phyloP scores from a whole-genome alignment of 2,329 filamentous ascomycete species.

The Alternaria triticimaculans region DNA sequence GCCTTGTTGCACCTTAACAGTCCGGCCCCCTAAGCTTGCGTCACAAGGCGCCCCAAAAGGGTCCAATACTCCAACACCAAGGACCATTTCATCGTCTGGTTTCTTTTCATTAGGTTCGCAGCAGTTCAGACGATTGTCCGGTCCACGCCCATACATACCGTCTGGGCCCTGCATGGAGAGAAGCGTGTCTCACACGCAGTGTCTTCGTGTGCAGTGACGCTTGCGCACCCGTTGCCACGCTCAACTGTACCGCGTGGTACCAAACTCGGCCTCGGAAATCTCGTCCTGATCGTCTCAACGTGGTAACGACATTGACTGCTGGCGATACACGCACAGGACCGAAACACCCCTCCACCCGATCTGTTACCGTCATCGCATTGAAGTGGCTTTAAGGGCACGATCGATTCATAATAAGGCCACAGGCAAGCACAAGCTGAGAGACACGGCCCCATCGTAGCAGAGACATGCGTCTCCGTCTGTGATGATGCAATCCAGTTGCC shows the following conservation, averaged over 20 bases:
- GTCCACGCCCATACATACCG: constrained; percentile 1
- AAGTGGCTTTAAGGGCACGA: neutral
- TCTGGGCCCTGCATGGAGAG: neutral
- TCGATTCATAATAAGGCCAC: neutral
- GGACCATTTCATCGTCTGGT: neutral
- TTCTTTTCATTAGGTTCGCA: constrained; percentile 2
- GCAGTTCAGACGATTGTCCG: neutral
- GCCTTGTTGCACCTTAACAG: neutral
- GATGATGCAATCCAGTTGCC: neutral
- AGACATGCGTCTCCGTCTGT: neutral
- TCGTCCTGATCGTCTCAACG: constrained; percentile 3
- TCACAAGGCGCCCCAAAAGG: constrained; percentile 1
- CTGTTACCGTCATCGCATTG: neutral
- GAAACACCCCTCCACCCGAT: neutral
- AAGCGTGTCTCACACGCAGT: constrained; percentile 2
- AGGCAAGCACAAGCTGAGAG: neutral
- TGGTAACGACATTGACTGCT: neutral
- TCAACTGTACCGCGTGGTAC: constrained; percentile 8
- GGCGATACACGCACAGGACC: neutral
- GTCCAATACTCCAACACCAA: constrained; percentile 1
- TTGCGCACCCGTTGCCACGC: constrained; percentile 4
- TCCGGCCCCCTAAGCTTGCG: neutral
- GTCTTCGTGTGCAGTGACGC: constrained; percentile 1
- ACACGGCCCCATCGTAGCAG: neutral
- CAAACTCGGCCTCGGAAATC: neutral